These are phyloP conservation scores for Mentha longifolia DNA, from an alignment of 257 asterid genomes.

Conservation along the genomic window DNA sequence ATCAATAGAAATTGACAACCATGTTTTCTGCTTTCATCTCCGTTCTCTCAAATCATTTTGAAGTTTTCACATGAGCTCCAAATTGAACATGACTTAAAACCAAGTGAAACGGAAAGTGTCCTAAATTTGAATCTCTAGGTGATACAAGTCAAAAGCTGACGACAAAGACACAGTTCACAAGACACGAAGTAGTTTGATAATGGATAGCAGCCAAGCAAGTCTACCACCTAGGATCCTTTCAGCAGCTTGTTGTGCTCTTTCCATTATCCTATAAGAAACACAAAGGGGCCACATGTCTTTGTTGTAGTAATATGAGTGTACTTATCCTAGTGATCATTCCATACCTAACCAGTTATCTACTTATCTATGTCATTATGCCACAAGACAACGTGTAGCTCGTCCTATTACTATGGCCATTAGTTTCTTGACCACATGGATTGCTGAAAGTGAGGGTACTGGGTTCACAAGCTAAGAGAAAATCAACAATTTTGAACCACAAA, in stretches of 20 bases:
- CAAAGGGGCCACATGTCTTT: neutral
- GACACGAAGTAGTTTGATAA: slow-evolving; percentile 12
- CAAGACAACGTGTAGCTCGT: neutral
- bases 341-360: slow-evolving; percentile 8
- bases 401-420: slow-evolving; percentile 9
- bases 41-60: neutral
- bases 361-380: slow-evolving; percentile 22
- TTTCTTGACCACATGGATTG: slow-evolving; percentile 14
- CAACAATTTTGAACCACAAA: slow-evolving; percentile 6
- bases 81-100: neutral
- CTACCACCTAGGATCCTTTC: slow-evolving; percentile 1
- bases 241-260: slow-evolving; percentile 26
- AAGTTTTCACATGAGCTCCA: neutral
- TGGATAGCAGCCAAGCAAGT: slow-evolving; percentile 25
- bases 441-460: slow-evolving; percentile 5
- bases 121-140: slow-evolving; percentile 14
- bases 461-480: slow-evolving; percentile 5
- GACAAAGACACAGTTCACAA: neutral
- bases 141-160: slow-evolving; percentile 15
- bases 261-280: neutral
- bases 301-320: slow-evolving; percentile 16
- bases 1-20: neutral
- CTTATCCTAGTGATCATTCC: slow-evolving; percentile 7
- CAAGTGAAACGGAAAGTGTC: neutral
- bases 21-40: neutral